Evolutionary conservation across 177 flowering plant genomes (phyloP), one percentile per base, ranked within the genome.

Genomic region (Vitis hybrid): DNA sequence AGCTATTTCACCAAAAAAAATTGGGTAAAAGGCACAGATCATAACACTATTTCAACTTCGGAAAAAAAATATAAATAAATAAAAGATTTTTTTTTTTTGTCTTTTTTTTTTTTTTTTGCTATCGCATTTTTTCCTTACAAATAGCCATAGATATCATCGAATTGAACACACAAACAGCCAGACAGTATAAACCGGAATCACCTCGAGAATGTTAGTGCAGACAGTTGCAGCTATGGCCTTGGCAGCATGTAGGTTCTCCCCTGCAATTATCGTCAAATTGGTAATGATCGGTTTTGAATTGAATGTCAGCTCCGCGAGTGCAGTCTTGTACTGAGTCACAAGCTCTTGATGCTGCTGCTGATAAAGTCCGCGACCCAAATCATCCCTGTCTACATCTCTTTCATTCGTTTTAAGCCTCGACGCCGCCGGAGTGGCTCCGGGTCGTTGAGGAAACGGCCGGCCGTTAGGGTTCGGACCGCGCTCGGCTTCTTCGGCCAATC

Each of bases 231-330:
- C 91, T 27, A 96, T 86, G 13, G 91, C 88, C 79, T 91, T 91
- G 4, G 99, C 97, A 1, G 97, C 97, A 15, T 79, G 91, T 64
- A 73, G 71, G 67, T 88, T 96, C 82, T 96, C 98, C 0, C 98
- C 99, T 0, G 99, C 99, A 27, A 96, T 93, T 48, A 96, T 96
- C 0, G 99, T 93, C 82, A 96, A 77, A 69, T 94, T 96, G 1
- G 97, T 96, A 49, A 96, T 96, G 21, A 93, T 92, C n/a, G 98
- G 99, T 73, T 96, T 96, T 11, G 98, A 93, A 75, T 96, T 96
- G 80, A 93, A 88, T 1, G 94, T 94, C 58, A 96, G 86, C 83
- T 96, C 99, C 2, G 91, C 84, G 0, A 96, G 79, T 1, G 98
- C 99, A 1, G 87, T 82, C 81, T 79, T 90, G 81, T 96, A 96